Percentiles rank a stretch among this genome's conserved stretches.
Evolutionary conservation across 345 rosid species (phyloP).

Genomic region (Mangifera indica): DNA sequence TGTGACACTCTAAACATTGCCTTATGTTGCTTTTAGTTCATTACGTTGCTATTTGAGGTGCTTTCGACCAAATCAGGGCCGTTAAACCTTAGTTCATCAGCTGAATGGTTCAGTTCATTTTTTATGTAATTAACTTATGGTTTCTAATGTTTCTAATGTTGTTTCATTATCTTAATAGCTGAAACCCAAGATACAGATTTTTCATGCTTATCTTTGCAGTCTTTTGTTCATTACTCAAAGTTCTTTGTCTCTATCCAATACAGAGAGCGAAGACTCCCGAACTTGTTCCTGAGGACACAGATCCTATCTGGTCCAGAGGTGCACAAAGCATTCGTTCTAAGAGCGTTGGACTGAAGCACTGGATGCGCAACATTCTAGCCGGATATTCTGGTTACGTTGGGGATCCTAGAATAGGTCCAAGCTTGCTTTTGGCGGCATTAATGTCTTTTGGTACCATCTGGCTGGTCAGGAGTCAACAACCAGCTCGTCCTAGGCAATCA

Average conservation of each 20-base stretch:
- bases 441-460: slow-evolving; percentile 66
- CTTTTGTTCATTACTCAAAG: slow-evolving; percentile 8
- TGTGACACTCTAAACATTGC: too few species aligned
- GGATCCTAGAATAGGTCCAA: slow-evolving; percentile 85
- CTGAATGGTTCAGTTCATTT: neutral
- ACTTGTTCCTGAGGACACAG: slow-evolving; percentile 76
- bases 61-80: neutral
- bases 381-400: slow-evolving; percentile 45
- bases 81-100: neutral
- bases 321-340: slow-evolving; percentile 45
- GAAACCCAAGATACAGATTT: neutral
- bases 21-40: neutral
- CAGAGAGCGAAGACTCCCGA: slow-evolving; percentile 82
- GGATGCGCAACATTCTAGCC: slow-evolving; percentile 30
- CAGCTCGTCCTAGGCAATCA: slow-evolving; percentile 37
- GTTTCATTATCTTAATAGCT: neutral
- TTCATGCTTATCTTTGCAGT: neutral
- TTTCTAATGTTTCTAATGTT: neutral
- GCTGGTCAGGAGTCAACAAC: slow-evolving; percentile 64
- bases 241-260: slow-evolving; percentile 12
- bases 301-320: slow-evolving; percentile 66
- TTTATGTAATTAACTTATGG: neutral
- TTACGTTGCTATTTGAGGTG: neutral
- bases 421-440: slow-evolving; percentile 74
- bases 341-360: slow-evolving; percentile 58